A percentile compares a stretch with the other conserved stretches of the same genome.
phyloP scores from a whole-genome alignment of 345 rosid genomes.

The Schrenkiella parvula region DNA sequence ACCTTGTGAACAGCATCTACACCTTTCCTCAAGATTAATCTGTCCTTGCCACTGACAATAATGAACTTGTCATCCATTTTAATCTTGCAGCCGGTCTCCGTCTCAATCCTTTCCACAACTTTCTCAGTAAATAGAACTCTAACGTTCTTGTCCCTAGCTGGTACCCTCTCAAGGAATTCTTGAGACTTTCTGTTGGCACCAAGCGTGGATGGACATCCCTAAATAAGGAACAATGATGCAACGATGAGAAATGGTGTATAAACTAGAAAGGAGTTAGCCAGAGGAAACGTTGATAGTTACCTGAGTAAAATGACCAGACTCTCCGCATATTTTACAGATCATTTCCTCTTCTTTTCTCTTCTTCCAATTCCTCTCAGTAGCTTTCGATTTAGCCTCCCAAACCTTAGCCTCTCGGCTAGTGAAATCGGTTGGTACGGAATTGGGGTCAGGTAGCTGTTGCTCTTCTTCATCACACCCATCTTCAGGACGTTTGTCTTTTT shows the following conservation, averaged over 20 bases:
- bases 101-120: conserved; percentile 72
- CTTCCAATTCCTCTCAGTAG: conserved; percentile 98
- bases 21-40: conserved; percentile 83
- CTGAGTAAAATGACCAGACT: conserved; percentile 99
- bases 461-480: conserved; percentile 72
- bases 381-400: conserved; percentile 99
- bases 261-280: background rate
- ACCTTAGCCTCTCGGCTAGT: conserved; percentile 98
- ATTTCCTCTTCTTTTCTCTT: conserved; percentile 98
- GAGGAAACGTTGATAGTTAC: conserved; percentile 24
- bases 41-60: conserved; percentile 93
- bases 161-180: conserved; percentile 89
- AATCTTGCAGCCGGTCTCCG: conserved; percentile 82
- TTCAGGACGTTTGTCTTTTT: conserved; percentile 49
- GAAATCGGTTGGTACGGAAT: conserved; percentile 97
- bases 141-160: conserved; percentile 79
- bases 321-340: conserved; percentile 96
- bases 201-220: conserved; percentile 99
- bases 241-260: background rate
- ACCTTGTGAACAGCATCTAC: conserved; percentile 93
- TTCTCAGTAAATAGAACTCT: conserved; percentile 76
- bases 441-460: conserved; percentile 64
- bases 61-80: conserved; percentile 92
- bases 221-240: background rate
- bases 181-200: conserved; percentile 92